Evolutionary conservation across 371 early-diverging fungal genomes (phyloP).

Genomic region (Mortierella sp.): DNA sequence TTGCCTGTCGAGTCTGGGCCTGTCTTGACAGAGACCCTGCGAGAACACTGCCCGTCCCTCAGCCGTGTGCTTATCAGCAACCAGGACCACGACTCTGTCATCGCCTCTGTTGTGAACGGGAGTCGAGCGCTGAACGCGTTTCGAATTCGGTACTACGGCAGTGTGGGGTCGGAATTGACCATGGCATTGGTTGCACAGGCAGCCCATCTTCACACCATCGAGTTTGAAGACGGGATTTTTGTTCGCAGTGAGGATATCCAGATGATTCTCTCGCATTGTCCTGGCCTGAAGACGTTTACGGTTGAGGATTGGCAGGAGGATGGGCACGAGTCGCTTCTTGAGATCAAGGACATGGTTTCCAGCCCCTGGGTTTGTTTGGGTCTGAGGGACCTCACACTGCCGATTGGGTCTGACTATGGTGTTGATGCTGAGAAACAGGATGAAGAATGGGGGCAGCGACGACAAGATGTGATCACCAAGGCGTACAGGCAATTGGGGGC

Average conservation of each 20-base stretch:
- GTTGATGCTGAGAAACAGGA: neutral
- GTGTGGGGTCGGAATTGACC: neutral
- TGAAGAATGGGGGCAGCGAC: neutral
- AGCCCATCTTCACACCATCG: neutral
- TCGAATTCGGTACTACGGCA: neutral
- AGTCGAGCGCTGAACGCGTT: neutral
- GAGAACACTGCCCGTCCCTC: neutral
- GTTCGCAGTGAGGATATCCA: neutral
- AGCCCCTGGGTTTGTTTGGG: neutral
- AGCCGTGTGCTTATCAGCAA: neutral
- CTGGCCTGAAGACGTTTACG: neutral
- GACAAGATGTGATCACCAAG: conserved; percentile 1
- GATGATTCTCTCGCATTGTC: neutral
- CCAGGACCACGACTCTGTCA: neutral
- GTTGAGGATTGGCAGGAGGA: neutral
- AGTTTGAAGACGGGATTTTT: neutral
- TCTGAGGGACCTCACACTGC: neutral
- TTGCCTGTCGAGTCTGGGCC: neutral
- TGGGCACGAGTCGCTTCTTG: neutral
- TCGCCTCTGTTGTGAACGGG: neutral
- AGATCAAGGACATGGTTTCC: neutral
- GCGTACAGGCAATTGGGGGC: conserved; percentile 8
- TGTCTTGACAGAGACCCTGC: neutral
- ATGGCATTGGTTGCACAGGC: neutral
- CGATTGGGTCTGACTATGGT: neutral